Percentiles rank a stretch among this genome's conserved stretches.
These are phyloP conservation scores for Suhomyces choctaworum DNA, from an alignment of 1,139 yeast species.

Conservation along the genomic window DNA sequence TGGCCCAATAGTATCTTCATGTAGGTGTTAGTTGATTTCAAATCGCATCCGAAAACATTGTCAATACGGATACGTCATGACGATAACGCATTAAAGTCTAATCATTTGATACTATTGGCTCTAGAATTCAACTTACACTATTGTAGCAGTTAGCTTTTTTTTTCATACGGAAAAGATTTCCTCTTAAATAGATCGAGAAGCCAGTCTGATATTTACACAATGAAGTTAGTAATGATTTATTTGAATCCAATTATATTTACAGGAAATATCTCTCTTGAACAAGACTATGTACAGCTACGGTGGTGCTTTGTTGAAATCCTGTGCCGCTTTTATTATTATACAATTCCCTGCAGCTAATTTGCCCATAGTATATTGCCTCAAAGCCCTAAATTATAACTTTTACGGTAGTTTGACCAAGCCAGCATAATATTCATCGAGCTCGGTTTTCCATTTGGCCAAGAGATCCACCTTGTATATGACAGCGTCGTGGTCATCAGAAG, in stretches of 20 bases:
- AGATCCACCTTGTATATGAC: conserved; percentile 11
- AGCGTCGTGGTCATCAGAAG: conserved; percentile 12
- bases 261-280: too few relatives aligned
- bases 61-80: conserved; percentile 38
- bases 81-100: conserved; percentile 42
- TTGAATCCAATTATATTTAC: too few relatives aligned
- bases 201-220: too few relatives aligned
- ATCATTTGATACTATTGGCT: conserved; percentile 16
- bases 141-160: background rate
- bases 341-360: too few relatives aligned
- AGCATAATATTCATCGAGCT: conserved; percentile 12
- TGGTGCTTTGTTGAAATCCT: too few relatives aligned
- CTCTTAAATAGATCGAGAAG: too few relatives aligned
- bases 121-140: conserved; percentile 1
- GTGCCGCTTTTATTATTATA: too few relatives aligned
- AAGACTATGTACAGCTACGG: too few relatives aligned
- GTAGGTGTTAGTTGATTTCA: conserved; percentile 47
- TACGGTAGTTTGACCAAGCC: conserved; percentile 4
- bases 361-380: too few relatives aligned
- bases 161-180: too few relatives aligned
- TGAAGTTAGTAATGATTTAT: too few relatives aligned
- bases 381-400: too few relatives aligned
- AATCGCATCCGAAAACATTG: conserved; percentile 34
- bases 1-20: conserved; percentile 31
- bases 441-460: conserved; percentile 15